These are phyloP conservation scores for Suillus fuscotomentosus DNA, from an alignment of 768 basidiomycete species.

Conservation along the genomic window DNA sequence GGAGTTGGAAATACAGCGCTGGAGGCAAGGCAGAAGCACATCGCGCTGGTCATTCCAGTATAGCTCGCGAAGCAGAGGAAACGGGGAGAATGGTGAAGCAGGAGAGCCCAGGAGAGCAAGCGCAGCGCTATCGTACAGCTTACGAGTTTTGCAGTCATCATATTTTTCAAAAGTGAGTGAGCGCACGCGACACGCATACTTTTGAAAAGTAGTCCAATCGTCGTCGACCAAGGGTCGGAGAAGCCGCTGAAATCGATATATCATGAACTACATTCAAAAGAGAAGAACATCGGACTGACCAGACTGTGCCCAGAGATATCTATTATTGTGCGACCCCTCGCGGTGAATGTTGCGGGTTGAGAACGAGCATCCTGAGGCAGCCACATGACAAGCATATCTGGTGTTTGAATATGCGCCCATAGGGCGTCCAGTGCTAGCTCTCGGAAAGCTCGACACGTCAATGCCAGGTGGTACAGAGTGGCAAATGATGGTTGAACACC, in stretches of 20 bases:
- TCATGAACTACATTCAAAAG: neutral
- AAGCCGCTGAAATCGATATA: neutral
- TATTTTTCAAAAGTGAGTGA: neutral
- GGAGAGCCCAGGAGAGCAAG: neutral
- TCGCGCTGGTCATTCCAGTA: neutral
- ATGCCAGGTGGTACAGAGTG: neutral
- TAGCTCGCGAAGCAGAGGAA: neutral
- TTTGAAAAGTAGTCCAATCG: neutral
- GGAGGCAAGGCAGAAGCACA: neutral
- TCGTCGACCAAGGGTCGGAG: neutral
- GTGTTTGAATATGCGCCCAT: neutral
- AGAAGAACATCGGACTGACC: neutral
- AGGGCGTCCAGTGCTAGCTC: neutral
- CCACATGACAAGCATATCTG: neutral
- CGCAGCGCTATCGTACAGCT: neutral
- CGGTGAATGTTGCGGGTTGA: neutral
- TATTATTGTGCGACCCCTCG: too few species aligned
- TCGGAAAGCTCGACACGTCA: neutral
- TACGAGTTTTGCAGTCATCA: neutral
- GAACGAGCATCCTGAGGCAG: constrained; percentile 1
- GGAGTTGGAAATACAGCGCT: neutral
- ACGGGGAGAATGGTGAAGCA: neutral
- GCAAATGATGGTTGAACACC: neutral
- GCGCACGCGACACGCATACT: neutral
- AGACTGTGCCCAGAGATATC: neutral